A percentile compares a stretch with the other conserved stretches of the same genome.
Conservation (phyloP, 352 stramenopile genomes). For the Phytophthora podocarpi region DNA sequence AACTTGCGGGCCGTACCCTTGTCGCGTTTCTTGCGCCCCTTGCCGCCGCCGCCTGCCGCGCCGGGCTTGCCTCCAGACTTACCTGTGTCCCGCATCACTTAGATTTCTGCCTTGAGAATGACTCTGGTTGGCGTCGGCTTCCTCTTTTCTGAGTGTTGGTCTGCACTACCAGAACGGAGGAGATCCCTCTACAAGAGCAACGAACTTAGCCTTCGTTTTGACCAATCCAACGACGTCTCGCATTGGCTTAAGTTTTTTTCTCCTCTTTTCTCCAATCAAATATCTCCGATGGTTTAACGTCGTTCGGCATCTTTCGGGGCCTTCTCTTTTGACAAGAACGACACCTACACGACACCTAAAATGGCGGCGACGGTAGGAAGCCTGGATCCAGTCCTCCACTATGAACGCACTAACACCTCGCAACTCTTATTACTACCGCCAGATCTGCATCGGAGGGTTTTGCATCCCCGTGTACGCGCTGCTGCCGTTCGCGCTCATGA, state of each 20-base stretch:
- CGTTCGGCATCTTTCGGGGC: too few relatives aligned
- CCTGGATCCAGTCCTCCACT: too few relatives aligned
- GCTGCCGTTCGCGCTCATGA: slow-evolving; percentile 71
- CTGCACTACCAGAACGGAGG: slow-evolving; percentile 27
- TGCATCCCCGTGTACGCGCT: slow-evolving; percentile 82
- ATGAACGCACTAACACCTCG: too few relatives aligned
- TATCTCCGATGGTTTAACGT: too few relatives aligned
- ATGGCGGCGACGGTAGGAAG: too few relatives aligned
- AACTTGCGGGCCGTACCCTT: slow-evolving; percentile 80
- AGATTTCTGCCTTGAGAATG: slow-evolving; percentile 4
- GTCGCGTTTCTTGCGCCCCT: slow-evolving; percentile 71
- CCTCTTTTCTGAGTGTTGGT: slow-evolving; percentile 5
- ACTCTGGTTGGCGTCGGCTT: slow-evolving; percentile 28
- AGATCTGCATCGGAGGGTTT: slow-evolving; percentile 85
- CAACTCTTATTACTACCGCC: too few relatives aligned
- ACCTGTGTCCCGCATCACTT: slow-evolving; percentile 54
- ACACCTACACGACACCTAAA: too few relatives aligned
- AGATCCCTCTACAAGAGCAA: slow-evolving; percentile 30
- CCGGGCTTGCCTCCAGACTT: slow-evolving; percentile 51
- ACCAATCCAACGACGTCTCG: too few relatives aligned
- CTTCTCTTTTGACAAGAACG: too few relatives aligned
- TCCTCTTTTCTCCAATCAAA: too few relatives aligned
- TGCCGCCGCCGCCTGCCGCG: slow-evolving; percentile 54
- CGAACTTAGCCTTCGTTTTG: too few relatives aligned
- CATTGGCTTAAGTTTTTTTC: too few relatives aligned